Percentiles rank a stretch among this genome's conserved stretches.
phyloP scores from a whole-genome alignment of 2,329 filamentous ascomycete genomes.

The Periconia sp. region DNA sequence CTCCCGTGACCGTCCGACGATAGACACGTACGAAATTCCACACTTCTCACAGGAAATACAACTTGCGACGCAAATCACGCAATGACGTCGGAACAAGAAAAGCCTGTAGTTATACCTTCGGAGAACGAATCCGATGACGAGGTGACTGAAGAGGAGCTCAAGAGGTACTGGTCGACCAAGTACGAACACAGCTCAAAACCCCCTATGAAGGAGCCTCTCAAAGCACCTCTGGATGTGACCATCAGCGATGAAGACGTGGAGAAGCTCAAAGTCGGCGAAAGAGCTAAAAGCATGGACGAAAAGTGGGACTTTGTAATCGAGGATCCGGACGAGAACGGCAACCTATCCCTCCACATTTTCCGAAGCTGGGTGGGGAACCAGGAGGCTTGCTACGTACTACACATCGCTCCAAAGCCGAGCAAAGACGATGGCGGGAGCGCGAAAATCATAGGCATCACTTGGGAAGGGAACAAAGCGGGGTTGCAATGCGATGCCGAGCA shows the following conservation, averaged over 20 bases:
- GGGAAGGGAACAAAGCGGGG: constrained; percentile 4
- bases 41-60: constrained; percentile 5
- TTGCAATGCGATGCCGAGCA: constrained; percentile 7
- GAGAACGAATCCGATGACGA: constrained; percentile 2
- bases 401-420: constrained; percentile 8
- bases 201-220: constrained; percentile 10
- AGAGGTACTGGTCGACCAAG: constrained; percentile 2
- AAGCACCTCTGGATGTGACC: constrained; percentile 8
- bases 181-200: constrained; percentile 1
- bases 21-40: constrained; percentile 8
- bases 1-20: constrained; percentile 4
- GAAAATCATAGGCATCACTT: constrained; percentile 10
- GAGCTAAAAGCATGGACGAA: constrained; percentile 7
- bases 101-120: not conserved
- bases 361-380: constrained; percentile 2
- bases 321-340: constrained; percentile 8
- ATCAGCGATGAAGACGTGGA: constrained; percentile 9
- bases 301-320: constrained; percentile 8
- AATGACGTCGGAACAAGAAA: constrained; percentile 4
- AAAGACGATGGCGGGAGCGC: constrained; percentile 5
- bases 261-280: constrained; percentile 10
- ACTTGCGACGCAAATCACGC: constrained; percentile 4
- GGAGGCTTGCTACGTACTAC: constrained; percentile 8
- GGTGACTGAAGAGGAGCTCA: constrained; percentile 6
- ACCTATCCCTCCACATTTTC: constrained; percentile 10